phyloP scores from a whole-genome alignment of 768 basidiomycete genomes.

The Tulasnella sp. region DNA sequence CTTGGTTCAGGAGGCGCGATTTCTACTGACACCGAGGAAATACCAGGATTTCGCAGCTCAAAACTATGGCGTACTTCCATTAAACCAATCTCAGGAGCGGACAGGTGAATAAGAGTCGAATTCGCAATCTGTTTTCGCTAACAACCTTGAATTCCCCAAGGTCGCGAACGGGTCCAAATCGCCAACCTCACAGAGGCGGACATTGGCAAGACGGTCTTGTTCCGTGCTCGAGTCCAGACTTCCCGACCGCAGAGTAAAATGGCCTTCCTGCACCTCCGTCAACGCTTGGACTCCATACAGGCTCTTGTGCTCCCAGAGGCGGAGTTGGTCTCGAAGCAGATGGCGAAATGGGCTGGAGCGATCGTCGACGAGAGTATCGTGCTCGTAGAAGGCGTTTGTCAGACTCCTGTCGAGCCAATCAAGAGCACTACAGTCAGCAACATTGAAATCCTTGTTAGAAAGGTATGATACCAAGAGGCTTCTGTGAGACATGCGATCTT shows the following conservation, averaged over 20 bases:
- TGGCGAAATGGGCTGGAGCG: constrained; percentile 86
- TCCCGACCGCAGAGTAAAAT: constrained; percentile 92
- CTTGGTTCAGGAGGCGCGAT: constrained; percentile 16
- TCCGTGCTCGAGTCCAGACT: constrained; percentile 89
- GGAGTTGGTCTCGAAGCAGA: constrained; percentile 86
- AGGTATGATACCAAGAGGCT: constrained; percentile 47
- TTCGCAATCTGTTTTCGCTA: background rate
- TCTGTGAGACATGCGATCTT: background rate
- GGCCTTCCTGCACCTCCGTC: constrained; percentile 89
- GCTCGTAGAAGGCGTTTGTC: constrained; percentile 67
- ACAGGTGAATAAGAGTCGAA: constrained; percentile 34
- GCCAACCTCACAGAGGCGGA: constrained; percentile 54
- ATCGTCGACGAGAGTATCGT: constrained; percentile 86
- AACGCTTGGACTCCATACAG: constrained; percentile 81
- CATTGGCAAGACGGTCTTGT: constrained; percentile 68
- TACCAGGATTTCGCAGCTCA: constrained; percentile 67
- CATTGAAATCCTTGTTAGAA: constrained; percentile 77
- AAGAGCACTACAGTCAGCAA: constrained; percentile 86
- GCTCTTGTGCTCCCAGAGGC: constrained; percentile 69
- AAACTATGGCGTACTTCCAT: constrained; percentile 81
- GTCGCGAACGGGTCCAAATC: constrained; percentile 59
- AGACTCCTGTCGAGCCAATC: constrained; percentile 75
- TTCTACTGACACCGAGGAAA: background rate
- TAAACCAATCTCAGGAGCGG: constrained; percentile 88
- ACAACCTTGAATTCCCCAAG: constrained; percentile 30